These are phyloP conservation scores for Hyaloperonospora brassicae DNA, from an alignment of 352 stramenopile species.

Conservation along the genomic window DNA sequence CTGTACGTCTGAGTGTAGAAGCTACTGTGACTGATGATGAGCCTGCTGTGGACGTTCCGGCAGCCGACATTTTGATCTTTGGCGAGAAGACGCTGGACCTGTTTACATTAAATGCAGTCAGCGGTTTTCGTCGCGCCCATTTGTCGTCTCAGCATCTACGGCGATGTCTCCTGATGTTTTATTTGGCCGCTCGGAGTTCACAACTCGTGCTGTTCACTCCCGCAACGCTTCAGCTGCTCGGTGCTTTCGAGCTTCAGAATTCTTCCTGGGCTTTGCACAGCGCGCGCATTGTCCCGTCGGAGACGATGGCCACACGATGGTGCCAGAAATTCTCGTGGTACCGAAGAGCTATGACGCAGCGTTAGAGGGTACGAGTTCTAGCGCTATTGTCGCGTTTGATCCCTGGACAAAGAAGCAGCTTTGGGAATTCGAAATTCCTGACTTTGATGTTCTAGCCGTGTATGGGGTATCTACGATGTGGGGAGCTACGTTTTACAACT, in stretches of 20 bases:
- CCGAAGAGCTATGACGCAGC: conserved; percentile 42
- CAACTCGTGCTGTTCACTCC: conserved; percentile 51
- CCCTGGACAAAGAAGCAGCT: conserved; percentile 60
- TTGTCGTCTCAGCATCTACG: conserved; percentile 15
- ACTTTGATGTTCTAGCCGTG: conserved; percentile 67
- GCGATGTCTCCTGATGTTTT: conserved; percentile 33
- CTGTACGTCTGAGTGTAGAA: conserved; percentile 42
- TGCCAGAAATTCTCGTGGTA: conserved; percentile 50
- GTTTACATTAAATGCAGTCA: conserved; percentile 60
- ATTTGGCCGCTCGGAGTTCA: conserved; percentile 72
- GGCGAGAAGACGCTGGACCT: conserved; percentile 70
- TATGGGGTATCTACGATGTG: conserved; percentile 48
- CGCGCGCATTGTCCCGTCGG: conserved; percentile 41
- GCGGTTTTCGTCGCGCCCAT: conserved; percentile 49
- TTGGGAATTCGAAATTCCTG: conserved; percentile 62
- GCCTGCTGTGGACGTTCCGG: conserved; percentile 9
- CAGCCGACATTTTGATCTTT: conserved; percentile 61
- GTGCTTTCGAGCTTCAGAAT: conserved; percentile 77
- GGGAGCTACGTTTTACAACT: conserved; percentile 58
- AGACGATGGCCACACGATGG: conserved; percentile 22
- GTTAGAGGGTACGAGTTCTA: conserved; percentile 53
- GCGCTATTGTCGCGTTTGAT: conserved; percentile 63
- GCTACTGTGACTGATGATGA: not conserved
- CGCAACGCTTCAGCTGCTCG: conserved; percentile 49
- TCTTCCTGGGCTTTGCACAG: conserved; percentile 68